Conservation (phyloP, 257 asterid genomes). For the Nicotiana attenuata region DNA sequence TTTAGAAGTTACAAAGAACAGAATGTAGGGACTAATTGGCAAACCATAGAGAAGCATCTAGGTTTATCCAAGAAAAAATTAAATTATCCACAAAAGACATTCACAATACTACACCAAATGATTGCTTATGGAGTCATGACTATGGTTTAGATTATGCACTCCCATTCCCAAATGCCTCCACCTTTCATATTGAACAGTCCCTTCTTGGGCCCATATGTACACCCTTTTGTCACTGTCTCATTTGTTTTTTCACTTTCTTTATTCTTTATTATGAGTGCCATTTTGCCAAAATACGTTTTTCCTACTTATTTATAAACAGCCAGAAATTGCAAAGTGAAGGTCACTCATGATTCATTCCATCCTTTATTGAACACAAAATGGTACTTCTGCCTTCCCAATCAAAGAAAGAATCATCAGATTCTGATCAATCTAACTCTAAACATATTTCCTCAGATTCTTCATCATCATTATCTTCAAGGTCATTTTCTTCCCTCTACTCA, state of each 20-base stretch:
- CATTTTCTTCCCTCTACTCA: constrained; percentile 42
- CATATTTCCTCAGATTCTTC: constrained; percentile 17
- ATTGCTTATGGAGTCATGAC: neutral
- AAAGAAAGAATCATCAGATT: constrained; percentile 18
- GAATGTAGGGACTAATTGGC: neutral
- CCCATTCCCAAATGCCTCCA: neutral
- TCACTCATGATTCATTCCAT: neutral
- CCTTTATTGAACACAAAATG: neutral
- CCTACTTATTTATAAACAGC: neutral
- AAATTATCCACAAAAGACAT: neutral
- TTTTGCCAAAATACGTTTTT: neutral
- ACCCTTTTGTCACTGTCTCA: neutral
- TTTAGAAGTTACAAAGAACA: neutral
- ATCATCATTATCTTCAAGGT: constrained; percentile 35
- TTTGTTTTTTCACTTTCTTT: neutral
- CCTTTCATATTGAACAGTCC: constrained; percentile 8
- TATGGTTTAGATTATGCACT: neutral
- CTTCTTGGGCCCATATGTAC: neutral
- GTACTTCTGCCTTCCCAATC: constrained; percentile 5
- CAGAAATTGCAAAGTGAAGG: neutral
- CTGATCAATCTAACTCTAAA: constrained; percentile 18
- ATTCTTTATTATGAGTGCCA: neutral
- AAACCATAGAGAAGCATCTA: neutral
- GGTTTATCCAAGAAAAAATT: neutral
- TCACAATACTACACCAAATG: neutral